Evolutionary conservation across 495 filamentous ascomycete species (phyloP).

Genomic region (Penicillium lividum): DNA sequence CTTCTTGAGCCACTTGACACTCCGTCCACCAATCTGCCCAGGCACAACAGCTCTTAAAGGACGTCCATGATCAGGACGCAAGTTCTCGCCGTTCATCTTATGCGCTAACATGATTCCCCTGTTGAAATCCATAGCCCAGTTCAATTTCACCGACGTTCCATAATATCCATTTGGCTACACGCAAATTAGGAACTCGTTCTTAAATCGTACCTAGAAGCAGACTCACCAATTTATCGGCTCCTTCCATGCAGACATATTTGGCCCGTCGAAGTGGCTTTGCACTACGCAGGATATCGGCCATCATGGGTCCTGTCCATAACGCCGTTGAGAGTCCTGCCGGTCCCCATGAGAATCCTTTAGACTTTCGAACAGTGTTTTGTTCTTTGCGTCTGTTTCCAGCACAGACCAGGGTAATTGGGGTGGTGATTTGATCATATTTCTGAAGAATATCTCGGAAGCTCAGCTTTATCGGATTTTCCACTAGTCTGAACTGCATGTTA

Average conservation of each 20-base stretch:
- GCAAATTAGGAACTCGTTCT: conserved; percentile 11
- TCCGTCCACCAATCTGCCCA: conserved; percentile 90
- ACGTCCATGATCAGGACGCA: conserved; percentile 85
- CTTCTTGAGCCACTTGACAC: conserved; percentile 92
- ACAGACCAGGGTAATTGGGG: conserved; percentile 88
- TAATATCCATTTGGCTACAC: conserved; percentile 82
- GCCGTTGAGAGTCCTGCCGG: conserved; percentile 87
- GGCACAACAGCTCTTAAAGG: conserved; percentile 85
- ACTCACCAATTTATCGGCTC: conserved; percentile 73
- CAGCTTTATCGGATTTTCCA: conserved; percentile 74
- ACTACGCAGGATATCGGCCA: conserved; percentile 69
- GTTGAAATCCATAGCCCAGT: conserved; percentile 85
- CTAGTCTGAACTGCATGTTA: conserved; percentile 48
- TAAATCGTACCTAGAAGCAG: neutral
- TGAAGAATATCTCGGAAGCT: conserved; percentile 71
- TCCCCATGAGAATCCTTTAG: conserved; percentile 96
- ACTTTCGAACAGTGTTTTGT: conserved; percentile 88
- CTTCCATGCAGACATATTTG: conserved; percentile 90
- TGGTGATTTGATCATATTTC: conserved; percentile 81
- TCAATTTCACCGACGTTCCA: conserved; percentile 84
- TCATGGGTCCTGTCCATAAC: conserved; percentile 81
- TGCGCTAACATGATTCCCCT: conserved; percentile 87
- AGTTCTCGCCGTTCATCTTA: conserved; percentile 87
- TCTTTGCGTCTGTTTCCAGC: conserved; percentile 94
- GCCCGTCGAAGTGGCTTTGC: conserved; percentile 71